Percentiles rank a stretch among this genome's conserved stretches.
Conservation (phyloP, 2,329 filamentous ascomycete genomes). For the Lasiodiplodia sp. region DNA sequence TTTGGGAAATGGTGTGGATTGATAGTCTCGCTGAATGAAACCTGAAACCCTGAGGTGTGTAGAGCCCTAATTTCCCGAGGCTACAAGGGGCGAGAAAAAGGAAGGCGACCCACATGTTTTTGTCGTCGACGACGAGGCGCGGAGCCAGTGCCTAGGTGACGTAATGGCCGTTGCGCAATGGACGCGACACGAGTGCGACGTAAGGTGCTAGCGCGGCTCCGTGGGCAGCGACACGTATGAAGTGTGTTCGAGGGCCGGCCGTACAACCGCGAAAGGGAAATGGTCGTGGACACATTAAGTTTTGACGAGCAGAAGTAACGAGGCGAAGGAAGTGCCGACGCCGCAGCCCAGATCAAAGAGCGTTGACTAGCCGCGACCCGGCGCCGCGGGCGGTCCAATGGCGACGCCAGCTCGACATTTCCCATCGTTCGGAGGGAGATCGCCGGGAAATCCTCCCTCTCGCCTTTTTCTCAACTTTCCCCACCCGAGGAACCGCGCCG, state of each 20-base stretch:
- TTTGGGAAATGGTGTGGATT: not conserved
- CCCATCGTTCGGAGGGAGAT: not conserved
- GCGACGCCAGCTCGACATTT: not conserved
- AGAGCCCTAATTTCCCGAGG: not conserved
- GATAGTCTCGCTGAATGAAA: not conserved
- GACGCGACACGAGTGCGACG: too few species aligned
- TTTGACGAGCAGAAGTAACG: too few species aligned
- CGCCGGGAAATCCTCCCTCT: not conserved
- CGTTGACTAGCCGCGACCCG: not conserved
- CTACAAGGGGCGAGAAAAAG: too few species aligned
- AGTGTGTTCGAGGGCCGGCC: not conserved
- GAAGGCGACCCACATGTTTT: too few species aligned
- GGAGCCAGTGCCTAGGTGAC: too few species aligned
- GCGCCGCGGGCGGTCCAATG: not conserved
- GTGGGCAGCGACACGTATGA: too few species aligned
- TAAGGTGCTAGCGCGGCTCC: too few species aligned
- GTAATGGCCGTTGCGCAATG: too few species aligned
- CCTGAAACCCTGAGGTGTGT: not conserved
- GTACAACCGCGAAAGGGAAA: not conserved
- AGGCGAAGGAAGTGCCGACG: too few species aligned
- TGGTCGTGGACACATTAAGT: not conserved
- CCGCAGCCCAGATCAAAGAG: not conserved
- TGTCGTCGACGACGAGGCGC: too few species aligned
- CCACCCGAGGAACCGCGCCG: not conserved
- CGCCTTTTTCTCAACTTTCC: not conserved